phyloP scores from a whole-genome alignment of 768 basidiomycete species.

The Asterophora parasitica region DNA sequence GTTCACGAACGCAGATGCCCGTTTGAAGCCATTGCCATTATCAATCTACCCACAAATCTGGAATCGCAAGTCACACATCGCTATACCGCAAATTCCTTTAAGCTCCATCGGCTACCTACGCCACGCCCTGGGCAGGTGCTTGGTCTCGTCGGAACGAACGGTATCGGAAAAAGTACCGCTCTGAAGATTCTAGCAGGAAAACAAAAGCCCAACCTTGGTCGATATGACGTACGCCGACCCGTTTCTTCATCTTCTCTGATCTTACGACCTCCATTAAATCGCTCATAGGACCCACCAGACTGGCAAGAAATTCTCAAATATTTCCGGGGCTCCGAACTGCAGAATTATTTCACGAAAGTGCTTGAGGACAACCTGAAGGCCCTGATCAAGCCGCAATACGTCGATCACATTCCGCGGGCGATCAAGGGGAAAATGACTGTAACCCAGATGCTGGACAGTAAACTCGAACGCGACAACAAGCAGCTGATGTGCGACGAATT shows the following conservation, averaged over 20 bases:
- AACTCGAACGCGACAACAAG: conserved; percentile 87
- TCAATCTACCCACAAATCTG: conserved; percentile 97
- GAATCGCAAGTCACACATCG: conserved; percentile 96
- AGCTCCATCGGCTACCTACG: conserved; percentile 95
- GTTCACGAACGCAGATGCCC: conserved; percentile 65
- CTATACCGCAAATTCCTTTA: conserved; percentile 98
- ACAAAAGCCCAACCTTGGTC: conserved; percentile 94
- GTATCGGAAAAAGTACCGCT: conserved; percentile 98
- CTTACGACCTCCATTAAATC: conserved; percentile 1
- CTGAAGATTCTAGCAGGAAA: conserved; percentile 96
- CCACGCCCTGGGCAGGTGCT: conserved; percentile 97
- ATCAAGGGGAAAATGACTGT: conserved; percentile 91
- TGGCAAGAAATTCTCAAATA: conserved; percentile 99
- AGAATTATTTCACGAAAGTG: conserved; percentile 99
- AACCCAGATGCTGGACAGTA: conserved; percentile 85
- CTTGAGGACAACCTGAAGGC: conserved; percentile 98
- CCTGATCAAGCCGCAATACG: conserved; percentile 99
- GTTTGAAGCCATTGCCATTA: conserved; percentile 98
- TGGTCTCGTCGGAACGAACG: conserved; percentile 98
- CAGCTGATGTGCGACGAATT: conserved; percentile 80
- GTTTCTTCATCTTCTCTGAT: neutral
- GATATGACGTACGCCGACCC: conserved; percentile 74
- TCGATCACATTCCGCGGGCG: conserved; percentile 95
- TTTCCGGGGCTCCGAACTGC: conserved; percentile 97
- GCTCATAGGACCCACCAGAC: conserved; percentile 84